phyloP scores from a whole-genome alignment of 352 stramenopile species.

The Aphanomyces astaci region DNA sequence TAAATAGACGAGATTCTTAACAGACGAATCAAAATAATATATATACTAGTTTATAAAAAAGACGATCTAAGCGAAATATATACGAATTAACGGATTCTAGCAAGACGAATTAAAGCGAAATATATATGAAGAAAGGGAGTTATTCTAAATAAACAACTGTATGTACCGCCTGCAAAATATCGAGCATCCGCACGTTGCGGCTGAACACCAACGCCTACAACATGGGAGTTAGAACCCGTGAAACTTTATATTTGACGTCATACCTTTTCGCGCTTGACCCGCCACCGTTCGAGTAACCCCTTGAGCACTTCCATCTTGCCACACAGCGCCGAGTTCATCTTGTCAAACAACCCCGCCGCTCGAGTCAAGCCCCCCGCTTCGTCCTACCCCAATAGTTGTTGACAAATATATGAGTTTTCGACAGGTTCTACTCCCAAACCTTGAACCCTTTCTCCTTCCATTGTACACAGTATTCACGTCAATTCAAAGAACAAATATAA shows the following conservation, averaged over 20 bases:
- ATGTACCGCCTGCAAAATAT: constrained; percentile 53
- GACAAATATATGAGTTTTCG: neutral
- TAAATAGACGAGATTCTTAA: no score
- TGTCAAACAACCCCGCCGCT: constrained; percentile 20
- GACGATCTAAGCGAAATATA: no score
- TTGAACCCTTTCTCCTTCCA: no score
- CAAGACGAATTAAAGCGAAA: no score
- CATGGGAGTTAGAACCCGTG: neutral
- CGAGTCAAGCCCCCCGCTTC: neutral
- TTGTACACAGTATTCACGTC: no score
- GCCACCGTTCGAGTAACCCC: constrained; percentile 57
- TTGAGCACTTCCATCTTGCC: constrained; percentile 76
- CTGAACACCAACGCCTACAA: constrained; percentile 56
- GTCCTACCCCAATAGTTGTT: neutral
- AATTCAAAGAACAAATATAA: no score
- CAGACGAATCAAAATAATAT: no score
- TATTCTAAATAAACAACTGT: no score
- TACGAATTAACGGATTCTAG: no score
- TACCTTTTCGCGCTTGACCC: constrained; percentile 45
- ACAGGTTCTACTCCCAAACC: no score
- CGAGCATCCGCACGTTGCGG: constrained; percentile 69
- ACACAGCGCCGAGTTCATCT: constrained; percentile 58
- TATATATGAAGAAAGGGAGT: no score
- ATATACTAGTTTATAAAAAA: no score
- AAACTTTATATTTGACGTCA: neutral